These are phyloP conservation scores for Phellinidium pouzarii DNA, from an alignment of 1,284 basidiomycete genomes.

Conservation along the genomic window DNA sequence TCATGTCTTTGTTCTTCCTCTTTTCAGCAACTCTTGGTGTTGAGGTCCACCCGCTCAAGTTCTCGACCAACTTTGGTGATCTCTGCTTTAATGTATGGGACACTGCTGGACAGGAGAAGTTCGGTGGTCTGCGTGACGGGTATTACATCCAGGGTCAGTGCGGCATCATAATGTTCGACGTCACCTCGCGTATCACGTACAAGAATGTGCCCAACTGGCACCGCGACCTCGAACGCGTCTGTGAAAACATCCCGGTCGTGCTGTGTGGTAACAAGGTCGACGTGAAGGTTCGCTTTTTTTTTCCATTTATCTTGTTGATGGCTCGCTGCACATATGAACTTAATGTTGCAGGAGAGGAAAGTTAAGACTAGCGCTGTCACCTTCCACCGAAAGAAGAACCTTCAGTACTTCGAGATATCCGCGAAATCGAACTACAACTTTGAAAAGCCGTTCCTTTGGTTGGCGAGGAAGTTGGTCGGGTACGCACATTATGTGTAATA, in stretches of 20 bases:
- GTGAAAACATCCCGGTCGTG: constrained; percentile 99
- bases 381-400: constrained; percentile 99
- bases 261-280: constrained; percentile 99
- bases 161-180: constrained; percentile 99
- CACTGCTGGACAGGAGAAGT: constrained; percentile 99
- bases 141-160: constrained; percentile 99
- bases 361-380: constrained; percentile 98
- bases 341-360: constrained; percentile 81
- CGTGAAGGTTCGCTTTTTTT: constrained; percentile 71
- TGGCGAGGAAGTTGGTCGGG: constrained; percentile 97
- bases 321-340: not conserved
- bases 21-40: constrained; percentile 93
- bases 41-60: constrained; percentile 94
- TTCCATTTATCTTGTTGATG: not conserved
- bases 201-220: constrained; percentile 99
- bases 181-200: constrained; percentile 99
- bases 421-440: constrained; percentile 99
- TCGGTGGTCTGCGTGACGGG: constrained; percentile 95
- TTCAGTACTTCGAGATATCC: constrained; percentile 99
- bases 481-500: constrained; percentile 32
- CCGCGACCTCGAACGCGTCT: constrained; percentile 98
- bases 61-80: constrained; percentile 97
- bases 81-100: constrained; percentile 99
- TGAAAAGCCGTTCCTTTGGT: constrained; percentile 99
- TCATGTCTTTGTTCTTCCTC: constrained; percentile 19